Evolutionary conservation across 2,329 filamentous ascomycete species (phyloP).

Genomic region (Epichloe hybrida): DNA sequence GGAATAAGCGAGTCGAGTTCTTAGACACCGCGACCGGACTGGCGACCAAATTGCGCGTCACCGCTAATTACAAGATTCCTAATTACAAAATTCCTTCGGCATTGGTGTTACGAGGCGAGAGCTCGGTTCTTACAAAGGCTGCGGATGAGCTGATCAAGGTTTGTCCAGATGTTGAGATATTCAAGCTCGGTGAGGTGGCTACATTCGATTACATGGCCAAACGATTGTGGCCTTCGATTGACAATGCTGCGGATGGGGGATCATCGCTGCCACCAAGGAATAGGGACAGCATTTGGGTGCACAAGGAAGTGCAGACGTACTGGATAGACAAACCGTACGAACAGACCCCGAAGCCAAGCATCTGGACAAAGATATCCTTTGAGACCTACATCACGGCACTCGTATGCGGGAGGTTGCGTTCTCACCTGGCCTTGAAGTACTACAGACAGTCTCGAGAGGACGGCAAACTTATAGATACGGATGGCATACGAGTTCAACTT

Average conservation of each 20-base stretch:
- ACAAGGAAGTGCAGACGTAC: slow-evolving; percentile 18
- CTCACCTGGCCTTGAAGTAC: slow-evolving; percentile 18
- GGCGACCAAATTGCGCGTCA: slow-evolving; percentile 19
- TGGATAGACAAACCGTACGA: slow-evolving; percentile 23
- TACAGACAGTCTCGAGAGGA: slow-evolving; percentile 19
- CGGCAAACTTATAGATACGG: slow-evolving; percentile 20
- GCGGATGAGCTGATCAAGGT: slow-evolving; percentile 20
- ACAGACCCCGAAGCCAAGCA: slow-evolving; percentile 22
- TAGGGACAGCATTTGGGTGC: slow-evolving; percentile 20
- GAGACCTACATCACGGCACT: slow-evolving; percentile 28
- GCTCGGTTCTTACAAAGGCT: slow-evolving; percentile 18
- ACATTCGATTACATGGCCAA: slow-evolving; percentile 21
- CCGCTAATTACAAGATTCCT: slow-evolving; percentile 17
- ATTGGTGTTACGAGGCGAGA: slow-evolving; percentile 20
- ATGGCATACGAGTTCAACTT: slow-evolving; percentile 24
- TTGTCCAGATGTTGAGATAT: slow-evolving; percentile 20
- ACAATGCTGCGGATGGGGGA: slow-evolving; percentile 15
- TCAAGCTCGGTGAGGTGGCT: slow-evolving; percentile 22
- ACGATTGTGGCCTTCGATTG: slow-evolving; percentile 23
- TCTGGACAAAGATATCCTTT: slow-evolving; percentile 30
- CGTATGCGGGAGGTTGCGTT: slow-evolving; percentile 22
- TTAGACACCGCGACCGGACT: slow-evolving; percentile 22
- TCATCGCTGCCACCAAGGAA: slow-evolving; percentile 11
- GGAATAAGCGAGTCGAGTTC: slow-evolving; percentile 20
- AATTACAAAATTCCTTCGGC: slow-evolving; percentile 19